Percentiles rank a stretch among this genome's conserved stretches.
Conservation (phyloP, 495 filamentous ascomycete genomes). For the Aspergillus biplanus region DNA sequence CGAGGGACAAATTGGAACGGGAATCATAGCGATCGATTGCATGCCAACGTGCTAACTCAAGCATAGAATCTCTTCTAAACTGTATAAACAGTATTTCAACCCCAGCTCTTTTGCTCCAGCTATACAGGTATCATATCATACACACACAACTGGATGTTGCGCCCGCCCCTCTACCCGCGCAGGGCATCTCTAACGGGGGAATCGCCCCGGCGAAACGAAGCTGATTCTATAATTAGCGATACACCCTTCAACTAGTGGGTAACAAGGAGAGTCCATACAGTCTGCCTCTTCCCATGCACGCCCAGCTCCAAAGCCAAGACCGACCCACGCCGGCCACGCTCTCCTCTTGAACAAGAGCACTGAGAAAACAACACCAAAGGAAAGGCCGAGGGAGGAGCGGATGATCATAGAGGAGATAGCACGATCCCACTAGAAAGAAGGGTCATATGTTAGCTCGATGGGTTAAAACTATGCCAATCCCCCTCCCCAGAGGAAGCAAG, state of each 20-base stretch:
- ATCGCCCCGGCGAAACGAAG: conserved; percentile 54
- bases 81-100: conserved; percentile 19
- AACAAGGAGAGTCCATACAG: conserved; percentile 39
- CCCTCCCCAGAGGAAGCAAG: too few species aligned
- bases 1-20: neutral
- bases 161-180: conserved; percentile 39
- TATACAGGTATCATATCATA: conserved; percentile 52
- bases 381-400: conserved; percentile 89
- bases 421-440: conserved; percentile 83
- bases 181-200: conserved; percentile 49
- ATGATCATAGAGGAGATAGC: conserved; percentile 95
- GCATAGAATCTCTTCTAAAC: conserved; percentile 31
- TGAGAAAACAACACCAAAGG: conserved; percentile 97
- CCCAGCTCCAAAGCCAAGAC: conserved; percentile 91
- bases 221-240: conserved; percentile 32
- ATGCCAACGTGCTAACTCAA: conserved; percentile 6
- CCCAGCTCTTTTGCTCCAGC: conserved; percentile 25
- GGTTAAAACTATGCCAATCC: neutral
- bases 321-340: conserved; percentile 92
- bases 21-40: neutral
- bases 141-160: conserved; percentile 13
- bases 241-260: neutral
- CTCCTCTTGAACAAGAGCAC: conserved; percentile 96
- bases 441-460: conserved; percentile 14
- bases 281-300: conserved; percentile 89